Evolutionary conservation across 2,329 filamentous ascomycete genomes (phyloP).

Genomic region (Aspergillus sp.): DNA sequence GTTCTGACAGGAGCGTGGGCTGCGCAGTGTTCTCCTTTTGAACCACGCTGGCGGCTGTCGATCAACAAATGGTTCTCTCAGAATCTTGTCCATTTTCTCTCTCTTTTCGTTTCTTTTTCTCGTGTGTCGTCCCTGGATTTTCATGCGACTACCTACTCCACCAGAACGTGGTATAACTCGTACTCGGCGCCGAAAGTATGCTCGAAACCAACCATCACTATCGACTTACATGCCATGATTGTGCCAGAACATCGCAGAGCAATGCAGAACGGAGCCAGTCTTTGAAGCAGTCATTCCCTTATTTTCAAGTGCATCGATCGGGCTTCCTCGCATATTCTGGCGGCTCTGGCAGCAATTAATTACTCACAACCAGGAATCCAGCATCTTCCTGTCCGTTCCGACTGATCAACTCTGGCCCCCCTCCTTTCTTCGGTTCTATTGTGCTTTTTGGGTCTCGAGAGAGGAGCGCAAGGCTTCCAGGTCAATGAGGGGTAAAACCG

Average conservation of each 20-base stretch:
- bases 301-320: not conserved
- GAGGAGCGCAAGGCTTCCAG: not conserved
- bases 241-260: conserved; percentile 11
- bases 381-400: not conserved
- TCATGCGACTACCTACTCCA: conserved; percentile 9
- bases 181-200: not conserved
- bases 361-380: not conserved
- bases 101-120: conserved; percentile 4
- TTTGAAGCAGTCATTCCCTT: not conserved
- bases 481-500: conserved; percentile 3
- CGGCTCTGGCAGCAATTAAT: not conserved
- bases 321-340: not conserved
- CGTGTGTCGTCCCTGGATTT: conserved; percentile 4
- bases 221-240: conserved; percentile 5
- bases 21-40: conserved; percentile 11
- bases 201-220: not conserved
- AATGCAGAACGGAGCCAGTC: not conserved
- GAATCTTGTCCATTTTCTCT: not conserved
- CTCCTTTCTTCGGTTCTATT: not conserved
- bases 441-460: not conserved
- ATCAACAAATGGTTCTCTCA: conserved; percentile 6
- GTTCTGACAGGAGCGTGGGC: conserved; percentile 10
- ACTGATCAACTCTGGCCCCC: not conserved
- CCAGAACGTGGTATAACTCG: conserved; percentile 20
- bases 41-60: conserved; percentile 3